Percentiles rank a stretch among this genome's conserved stretches.
These are phyloP conservation scores for Trichoderma brevicompactum DNA, from an alignment of 2,329 filamentous ascomycete genomes.

Conservation along the genomic window DNA sequence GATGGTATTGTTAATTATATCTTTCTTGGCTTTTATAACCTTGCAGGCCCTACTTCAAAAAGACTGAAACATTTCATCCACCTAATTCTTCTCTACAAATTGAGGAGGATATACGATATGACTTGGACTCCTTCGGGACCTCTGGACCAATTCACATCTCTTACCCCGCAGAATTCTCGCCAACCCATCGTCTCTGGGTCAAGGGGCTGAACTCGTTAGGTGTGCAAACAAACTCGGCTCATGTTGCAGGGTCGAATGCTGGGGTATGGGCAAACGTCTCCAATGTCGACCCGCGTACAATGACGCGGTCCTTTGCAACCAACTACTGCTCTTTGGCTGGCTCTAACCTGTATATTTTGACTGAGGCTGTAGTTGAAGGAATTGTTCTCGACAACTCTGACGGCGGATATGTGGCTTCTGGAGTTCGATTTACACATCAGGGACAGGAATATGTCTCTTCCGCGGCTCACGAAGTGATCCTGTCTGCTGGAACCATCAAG, in stretches of 20 bases:
- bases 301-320: constrained; percentile 53
- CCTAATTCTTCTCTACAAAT: constrained; percentile 42
- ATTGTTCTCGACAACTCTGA: constrained; percentile 37
- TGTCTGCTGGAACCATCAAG: constrained; percentile 61
- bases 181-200: constrained; percentile 53
- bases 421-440: constrained; percentile 42
- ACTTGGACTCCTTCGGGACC: constrained; percentile 48
- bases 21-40: not conserved
- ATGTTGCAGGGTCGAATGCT: constrained; percentile 53
- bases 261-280: constrained; percentile 56
- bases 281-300: constrained; percentile 52
- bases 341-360: constrained; percentile 48
- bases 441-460: constrained; percentile 45
- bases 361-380: constrained; percentile 37
- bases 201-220: constrained; percentile 52
- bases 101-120: constrained; percentile 46
- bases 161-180: constrained; percentile 47
- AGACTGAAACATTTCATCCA: constrained; percentile 52
- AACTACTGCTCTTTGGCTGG: constrained; percentile 50
- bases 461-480: constrained; percentile 57
- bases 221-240: constrained; percentile 47
- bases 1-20: not conserved
- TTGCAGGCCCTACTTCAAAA: constrained; percentile 55
- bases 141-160: constrained; percentile 55
- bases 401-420: constrained; percentile 37